Evolutionary conservation across 139 green algal genomes (phyloP).

Genomic region (Coccomyxa sp.): DNA sequence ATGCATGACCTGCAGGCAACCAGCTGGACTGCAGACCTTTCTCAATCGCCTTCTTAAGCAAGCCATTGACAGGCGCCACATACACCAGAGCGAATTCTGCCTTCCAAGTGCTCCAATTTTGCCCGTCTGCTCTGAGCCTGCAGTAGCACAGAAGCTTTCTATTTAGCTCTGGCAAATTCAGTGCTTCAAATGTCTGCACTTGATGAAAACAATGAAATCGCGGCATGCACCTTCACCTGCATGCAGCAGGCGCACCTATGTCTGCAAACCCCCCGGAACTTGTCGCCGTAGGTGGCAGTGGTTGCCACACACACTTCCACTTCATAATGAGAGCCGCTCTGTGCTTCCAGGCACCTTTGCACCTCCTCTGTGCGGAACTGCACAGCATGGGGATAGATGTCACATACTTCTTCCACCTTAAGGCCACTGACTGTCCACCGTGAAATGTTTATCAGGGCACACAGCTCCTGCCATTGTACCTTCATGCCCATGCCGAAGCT

Average conservation of each 20-base stretch:
- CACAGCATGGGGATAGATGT: not conserved
- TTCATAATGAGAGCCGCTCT: slow-evolving; percentile 14
- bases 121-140: slow-evolving; percentile 13
- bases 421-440: not conserved
- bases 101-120: not conserved
- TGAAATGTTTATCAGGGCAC: too few species aligned
- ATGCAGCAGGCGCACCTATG: slow-evolving; percentile 5
- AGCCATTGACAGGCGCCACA: slow-evolving; percentile 30
- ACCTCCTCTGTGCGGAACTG: slow-evolving; percentile 41
- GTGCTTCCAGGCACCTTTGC: slow-evolving; percentile 10
- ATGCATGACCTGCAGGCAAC: not conserved
- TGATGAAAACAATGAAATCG: too few species aligned
- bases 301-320: slow-evolving; percentile 35
- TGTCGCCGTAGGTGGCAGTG: slow-evolving; percentile 46
- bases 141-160: not conserved
- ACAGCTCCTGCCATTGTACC: slow-evolving; percentile 1
- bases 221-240: too few species aligned
- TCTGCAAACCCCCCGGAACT: slow-evolving; percentile 28
- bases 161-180: not conserved
- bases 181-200: too few species aligned
- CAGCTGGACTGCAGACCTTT: slow-evolving; percentile 3
- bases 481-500: slow-evolving; percentile 42
- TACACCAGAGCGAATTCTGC: slow-evolving; percentile 27
- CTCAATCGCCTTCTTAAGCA: slow-evolving; percentile 28
- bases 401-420: not conserved